These are phyloP conservation scores for Aegilops tauschii DNA, from an alignment of 176 grass and related monocot species.

Conservation along the genomic window DNA sequence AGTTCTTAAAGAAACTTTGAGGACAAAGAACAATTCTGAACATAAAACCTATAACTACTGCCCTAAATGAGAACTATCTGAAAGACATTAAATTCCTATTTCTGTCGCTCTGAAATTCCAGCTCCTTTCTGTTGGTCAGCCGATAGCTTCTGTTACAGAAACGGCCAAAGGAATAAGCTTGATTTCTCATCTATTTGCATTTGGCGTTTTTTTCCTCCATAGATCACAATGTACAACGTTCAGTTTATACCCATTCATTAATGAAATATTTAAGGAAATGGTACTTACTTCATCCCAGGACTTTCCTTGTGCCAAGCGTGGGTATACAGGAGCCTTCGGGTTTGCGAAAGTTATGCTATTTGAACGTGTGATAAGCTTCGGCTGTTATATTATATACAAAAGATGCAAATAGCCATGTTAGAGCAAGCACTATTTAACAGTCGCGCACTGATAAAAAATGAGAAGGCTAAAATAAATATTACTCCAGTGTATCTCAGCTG, in stretches of 20 bases:
- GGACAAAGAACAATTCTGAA: slow-evolving; percentile 4
- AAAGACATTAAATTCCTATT: slow-evolving; percentile 1
- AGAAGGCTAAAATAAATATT: slow-evolving; percentile 1
- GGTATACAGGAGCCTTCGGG: slow-evolving; percentile 90
- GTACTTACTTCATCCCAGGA: slow-evolving; percentile 81
- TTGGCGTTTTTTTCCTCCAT: background rate
- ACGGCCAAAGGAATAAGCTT: background rate
- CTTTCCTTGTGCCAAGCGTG: slow-evolving; percentile 80
- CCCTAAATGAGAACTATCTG: background rate
- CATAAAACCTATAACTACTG: background rate
- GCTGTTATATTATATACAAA: slow-evolving; percentile 41
- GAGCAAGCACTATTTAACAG: slow-evolving; percentile 5
- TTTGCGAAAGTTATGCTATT: slow-evolving; percentile 62
- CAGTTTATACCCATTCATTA: slow-evolving; percentile 21
- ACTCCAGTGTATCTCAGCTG: background rate
- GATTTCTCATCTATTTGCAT: background rate
- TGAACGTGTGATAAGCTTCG: slow-evolving; percentile 63
- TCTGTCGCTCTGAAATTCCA: background rate
- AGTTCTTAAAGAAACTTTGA: background rate
- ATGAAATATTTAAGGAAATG: slow-evolving; percentile 14
- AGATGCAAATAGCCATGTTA: slow-evolving; percentile 19
- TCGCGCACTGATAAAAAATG: background rate
- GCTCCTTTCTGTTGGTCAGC: background rate
- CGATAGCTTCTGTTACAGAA: background rate
- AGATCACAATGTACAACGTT: background rate